Percentiles rank a stretch among this genome's conserved stretches.
phyloP scores from a whole-genome alignment of 768 basidiomycete species.

The Mycena polygramma region DNA sequence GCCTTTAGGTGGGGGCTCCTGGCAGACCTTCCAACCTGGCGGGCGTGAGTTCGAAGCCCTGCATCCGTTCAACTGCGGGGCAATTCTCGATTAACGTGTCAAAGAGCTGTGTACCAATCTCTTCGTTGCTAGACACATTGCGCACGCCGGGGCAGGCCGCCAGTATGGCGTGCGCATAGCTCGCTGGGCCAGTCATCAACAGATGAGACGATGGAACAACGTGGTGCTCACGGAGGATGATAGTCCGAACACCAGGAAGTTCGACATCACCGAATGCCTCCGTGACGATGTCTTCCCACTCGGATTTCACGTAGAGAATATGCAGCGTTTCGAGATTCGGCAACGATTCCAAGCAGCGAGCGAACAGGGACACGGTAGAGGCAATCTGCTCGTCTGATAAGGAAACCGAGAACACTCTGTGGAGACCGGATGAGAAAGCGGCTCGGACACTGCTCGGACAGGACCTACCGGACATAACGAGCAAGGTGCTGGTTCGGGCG shows the following conservation, averaged over 20 bases:
- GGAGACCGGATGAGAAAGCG: neutral
- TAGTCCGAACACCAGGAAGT: slow-evolving; percentile 8
- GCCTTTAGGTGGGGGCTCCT: too few species aligned
- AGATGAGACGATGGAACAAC: neutral
- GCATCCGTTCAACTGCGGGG: slow-evolving; percentile 2
- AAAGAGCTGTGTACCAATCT: slow-evolving; percentile 2
- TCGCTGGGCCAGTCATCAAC: slow-evolving; percentile 2
- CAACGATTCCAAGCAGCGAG: slow-evolving; percentile 18
- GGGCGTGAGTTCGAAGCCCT: slow-evolving; percentile 3
- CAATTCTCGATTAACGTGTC: slow-evolving; percentile 16
- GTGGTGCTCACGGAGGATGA: slow-evolving; percentile 17
- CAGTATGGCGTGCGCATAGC: slow-evolving; percentile 14
- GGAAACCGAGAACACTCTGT: slow-evolving; percentile 22
- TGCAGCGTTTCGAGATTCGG: slow-evolving; percentile 27
- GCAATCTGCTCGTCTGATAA: slow-evolving; percentile 10
- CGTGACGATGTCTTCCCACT: neutral
- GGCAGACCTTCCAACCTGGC: slow-evolving; percentile 6
- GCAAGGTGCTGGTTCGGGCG: slow-evolving; percentile 39
- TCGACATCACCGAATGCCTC: slow-evolving; percentile 2
- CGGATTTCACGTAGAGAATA: slow-evolving; percentile 9
- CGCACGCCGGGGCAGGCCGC: slow-evolving; percentile 19
- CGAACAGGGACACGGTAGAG: slow-evolving; percentile 5
- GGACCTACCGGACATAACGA: slow-evolving; percentile 43
- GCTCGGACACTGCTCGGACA: too few species aligned
- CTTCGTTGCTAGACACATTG: slow-evolving; percentile 24